Base-by-base conservation (phyloP, 495 filamentous ascomycete genomes). In the Pyrenopolyporus hunteri region DNA sequence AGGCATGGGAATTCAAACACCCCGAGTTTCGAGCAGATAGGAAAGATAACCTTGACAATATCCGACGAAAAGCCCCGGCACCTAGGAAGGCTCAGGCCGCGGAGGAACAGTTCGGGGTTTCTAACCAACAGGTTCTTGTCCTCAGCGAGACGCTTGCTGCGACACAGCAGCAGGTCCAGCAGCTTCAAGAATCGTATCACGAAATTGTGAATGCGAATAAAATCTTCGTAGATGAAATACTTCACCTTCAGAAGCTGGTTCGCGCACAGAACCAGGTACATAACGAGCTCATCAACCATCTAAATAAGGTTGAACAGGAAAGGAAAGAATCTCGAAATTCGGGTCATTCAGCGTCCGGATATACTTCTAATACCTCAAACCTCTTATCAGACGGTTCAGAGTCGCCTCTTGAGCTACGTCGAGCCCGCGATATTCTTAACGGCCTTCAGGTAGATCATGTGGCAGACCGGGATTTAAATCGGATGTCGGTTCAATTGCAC, bases 1-100 rank as follows among this genome's bases (percentile, higher is more conserved):
- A 96, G 91, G 91, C 92, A 9, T 97, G 93, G 92, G 95, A 98
- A 73, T 98, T 98, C 71, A 94, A 93, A 73, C 94, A 98, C 71
- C 94, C 93, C 20, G 93, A 98, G 69, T 98, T 98, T 77, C 89
- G 93, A 61, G 86, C 87, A 43, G 93, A 98, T 75, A 93, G 92
- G 73, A 97, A 96, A 75, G 95, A 98, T 63, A 93, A 93, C 26
- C 82, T 98, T 11, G 94, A 98, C 67, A 98, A 97, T 70, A 98
- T 98, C 68, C 85, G 92, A 70, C 85, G 94, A 52, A 98, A 98
- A 75, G 95, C 95, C 4, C 94, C 94, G 2, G 92, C 93, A 1
- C 90, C 93, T 10, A 83, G 94, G 58, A 98, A 97, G 69, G 75
- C 87, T 32, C 77, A 85, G 49, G 68, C 74, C 52, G 66, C 69